Percentiles rank a stretch among this genome's conserved stretches.
Evolutionary conservation across 2,329 filamentous ascomycete genomes (phyloP).

Genomic region (Ceratocystis destructans): DNA sequence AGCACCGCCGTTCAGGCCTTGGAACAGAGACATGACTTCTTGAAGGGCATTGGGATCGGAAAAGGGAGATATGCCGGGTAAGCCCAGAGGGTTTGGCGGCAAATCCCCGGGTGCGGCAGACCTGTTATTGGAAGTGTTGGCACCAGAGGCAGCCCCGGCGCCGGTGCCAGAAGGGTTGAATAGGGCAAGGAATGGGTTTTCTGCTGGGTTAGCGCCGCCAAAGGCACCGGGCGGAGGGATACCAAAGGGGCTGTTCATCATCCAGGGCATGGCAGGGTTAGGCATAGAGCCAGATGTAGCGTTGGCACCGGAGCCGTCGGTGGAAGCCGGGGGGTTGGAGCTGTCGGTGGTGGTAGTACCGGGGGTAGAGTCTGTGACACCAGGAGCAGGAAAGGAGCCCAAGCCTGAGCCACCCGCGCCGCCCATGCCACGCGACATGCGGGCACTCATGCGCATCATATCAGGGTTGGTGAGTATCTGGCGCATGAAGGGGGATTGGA

Average conservation of each 20-base stretch:
- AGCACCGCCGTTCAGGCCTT: slow-evolving; percentile 16
- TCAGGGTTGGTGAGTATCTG: slow-evolving; percentile 88
- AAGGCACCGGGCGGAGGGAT: slow-evolving; percentile 20
- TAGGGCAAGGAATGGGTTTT: slow-evolving; percentile 32
- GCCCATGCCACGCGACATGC: slow-evolving; percentile 62
- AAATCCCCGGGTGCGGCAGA: slow-evolving; percentile 3
- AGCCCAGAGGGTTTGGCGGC: slow-evolving; percentile 13
- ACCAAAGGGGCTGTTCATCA: slow-evolving; percentile 9
- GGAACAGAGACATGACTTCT: slow-evolving; percentile 13
- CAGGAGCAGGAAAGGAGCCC: slow-evolving; percentile 69
- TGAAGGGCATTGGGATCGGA: slow-evolving; percentile 14
- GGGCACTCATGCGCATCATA: slow-evolving; percentile 65
- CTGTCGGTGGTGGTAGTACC: slow-evolving; percentile 28
- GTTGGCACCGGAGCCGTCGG: slow-evolving; percentile 22
- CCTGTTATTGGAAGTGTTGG: slow-evolving; percentile 16
- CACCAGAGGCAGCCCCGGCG: slow-evolving; percentile 21
- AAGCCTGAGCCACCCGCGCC: slow-evolving; percentile 30
- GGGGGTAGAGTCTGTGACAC: slow-evolving; percentile 75
- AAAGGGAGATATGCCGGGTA: slow-evolving; percentile 5
- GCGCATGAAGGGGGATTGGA: slow-evolving; percentile 78
- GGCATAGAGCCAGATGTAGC: slow-evolving; percentile 2
- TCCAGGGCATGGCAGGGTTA: slow-evolving; percentile 4
- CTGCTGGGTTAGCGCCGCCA: slow-evolving; percentile 21
- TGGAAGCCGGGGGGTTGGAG: slow-evolving; percentile 26
- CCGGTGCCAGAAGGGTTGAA: slow-evolving; percentile 9